Conservation (phyloP, 2,329 filamentous ascomycete genomes). For the Anthostomella pinea region DNA sequence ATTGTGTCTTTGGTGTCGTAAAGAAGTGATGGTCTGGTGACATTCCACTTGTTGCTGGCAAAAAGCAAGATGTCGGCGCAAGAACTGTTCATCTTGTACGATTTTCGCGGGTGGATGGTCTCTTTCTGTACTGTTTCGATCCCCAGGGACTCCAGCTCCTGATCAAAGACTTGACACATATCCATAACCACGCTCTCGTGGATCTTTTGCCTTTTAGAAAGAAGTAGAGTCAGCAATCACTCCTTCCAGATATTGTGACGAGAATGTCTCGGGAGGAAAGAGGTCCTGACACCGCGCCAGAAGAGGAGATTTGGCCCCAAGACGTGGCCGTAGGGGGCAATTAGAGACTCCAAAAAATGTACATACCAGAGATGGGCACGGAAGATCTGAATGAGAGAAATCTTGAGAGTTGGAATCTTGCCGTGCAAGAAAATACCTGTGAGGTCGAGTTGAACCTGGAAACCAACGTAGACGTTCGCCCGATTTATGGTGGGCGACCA, state of each 20-base stretch:
- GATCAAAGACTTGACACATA: slow-evolving; percentile 96
- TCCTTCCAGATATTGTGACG: no score
- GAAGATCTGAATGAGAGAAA: slow-evolving; percentile 98
- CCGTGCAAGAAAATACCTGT: slow-evolving; percentile 99
- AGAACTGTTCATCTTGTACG: slow-evolving; percentile 99
- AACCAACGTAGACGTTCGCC: slow-evolving; percentile 97
- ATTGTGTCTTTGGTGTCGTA: slow-evolving; percentile 97
- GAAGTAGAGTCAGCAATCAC: no score
- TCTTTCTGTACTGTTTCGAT: slow-evolving; percentile 99
- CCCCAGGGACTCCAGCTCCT: slow-evolving; percentile 90
- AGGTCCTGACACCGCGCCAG: no score
- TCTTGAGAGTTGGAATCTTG: slow-evolving; percentile 97
- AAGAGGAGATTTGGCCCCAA: no score
- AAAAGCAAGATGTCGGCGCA: slow-evolving; percentile 97
- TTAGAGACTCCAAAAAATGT: no score
- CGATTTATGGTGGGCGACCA: slow-evolving; percentile 94
- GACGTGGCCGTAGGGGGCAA: no score
- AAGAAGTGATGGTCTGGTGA: slow-evolving; percentile 86
- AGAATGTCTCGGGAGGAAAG: no score
- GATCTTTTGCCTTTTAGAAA: slow-evolving; percentile 99
- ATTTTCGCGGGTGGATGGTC: slow-evolving; percentile 97
- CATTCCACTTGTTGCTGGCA: slow-evolving; percentile 98
- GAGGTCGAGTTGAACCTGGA: slow-evolving; percentile 96
- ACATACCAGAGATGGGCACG: slow-evolving; percentile 98
- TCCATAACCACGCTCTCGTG: slow-evolving; percentile 99